Conservation (phyloP, 176 grass and related monocot genomes). For the Hsuehochloa calcarea region DNA sequence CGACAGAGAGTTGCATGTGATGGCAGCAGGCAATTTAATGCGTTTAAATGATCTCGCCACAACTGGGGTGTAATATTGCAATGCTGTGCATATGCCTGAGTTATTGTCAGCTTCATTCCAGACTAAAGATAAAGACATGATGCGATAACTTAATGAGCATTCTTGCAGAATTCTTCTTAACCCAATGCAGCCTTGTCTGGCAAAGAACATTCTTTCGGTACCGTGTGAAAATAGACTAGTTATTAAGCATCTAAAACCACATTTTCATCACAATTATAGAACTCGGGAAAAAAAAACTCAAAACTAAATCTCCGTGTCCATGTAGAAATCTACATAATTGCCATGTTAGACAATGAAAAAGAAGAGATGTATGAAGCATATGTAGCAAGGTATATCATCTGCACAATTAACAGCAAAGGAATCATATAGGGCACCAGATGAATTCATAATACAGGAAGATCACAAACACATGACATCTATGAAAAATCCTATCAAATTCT, state of each 20-base stretch:
- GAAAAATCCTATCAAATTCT: slow-evolving; percentile 23
- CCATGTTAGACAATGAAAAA: neutral
- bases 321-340: slow-evolving; percentile 5
- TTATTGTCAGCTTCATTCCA: neutral
- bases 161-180: neutral
- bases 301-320: neutral
- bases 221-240: neutral
- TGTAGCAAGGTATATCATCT: neutral
- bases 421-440: neutral
- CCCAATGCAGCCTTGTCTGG: neutral
- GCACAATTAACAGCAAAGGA: neutral
- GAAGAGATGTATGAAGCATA: neutral
- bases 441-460: neutral
- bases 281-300: neutral
- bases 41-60: neutral
- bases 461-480: neutral
- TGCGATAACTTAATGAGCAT: neutral
- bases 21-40: neutral
- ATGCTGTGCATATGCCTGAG: neutral
- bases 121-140: neutral
- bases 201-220: neutral
- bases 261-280: neutral
- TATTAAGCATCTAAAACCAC: neutral
- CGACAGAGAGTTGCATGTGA: neutral
- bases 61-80: neutral